phyloP scores from a whole-genome alignment of 2,329 filamentous ascomycete species.

The Verticillium longisporum region DNA sequence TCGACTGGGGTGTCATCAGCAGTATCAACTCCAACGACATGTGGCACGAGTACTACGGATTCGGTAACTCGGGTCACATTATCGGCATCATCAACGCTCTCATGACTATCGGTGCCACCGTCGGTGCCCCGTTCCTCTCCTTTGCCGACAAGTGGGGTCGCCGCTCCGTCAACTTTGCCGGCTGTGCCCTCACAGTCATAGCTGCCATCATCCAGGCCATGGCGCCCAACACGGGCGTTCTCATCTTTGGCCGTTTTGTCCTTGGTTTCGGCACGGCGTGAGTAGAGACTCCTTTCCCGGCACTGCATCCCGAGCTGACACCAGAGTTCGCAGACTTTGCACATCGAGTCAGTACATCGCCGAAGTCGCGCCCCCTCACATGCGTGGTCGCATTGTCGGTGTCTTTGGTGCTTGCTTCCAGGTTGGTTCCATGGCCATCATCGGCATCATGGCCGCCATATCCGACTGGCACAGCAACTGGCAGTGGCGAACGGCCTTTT shows the following conservation, averaged over 20 bases:
- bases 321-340: conserved; percentile 9
- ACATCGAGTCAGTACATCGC: conserved; percentile 20
- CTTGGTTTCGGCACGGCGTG: conserved; percentile 41
- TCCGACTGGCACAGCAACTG: conserved; percentile 27
- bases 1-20: conserved; percentile 42
- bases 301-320: not conserved
- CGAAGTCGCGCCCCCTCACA: conserved; percentile 19
- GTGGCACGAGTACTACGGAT: conserved; percentile 37
- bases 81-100: conserved; percentile 37
- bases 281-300: not conserved
- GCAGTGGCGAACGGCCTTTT: conserved; percentile 28
- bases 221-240: conserved; percentile 27
- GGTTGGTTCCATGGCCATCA: conserved; percentile 33
- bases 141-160: conserved; percentile 45
- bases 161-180: conserved; percentile 39
- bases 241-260: conserved; percentile 45
- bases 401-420: conserved; percentile 40
- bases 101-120: conserved; percentile 38
- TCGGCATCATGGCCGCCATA: conserved; percentile 34
- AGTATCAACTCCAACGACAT: conserved; percentile 33
- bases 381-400: conserved; percentile 35
- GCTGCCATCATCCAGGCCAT: conserved; percentile 32
- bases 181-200: conserved; percentile 36
- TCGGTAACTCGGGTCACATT: conserved; percentile 29
- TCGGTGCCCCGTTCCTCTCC: conserved; percentile 40